Conservation (phyloP, 805 yeast genomes). For the Metschnikowia similis region DNA sequence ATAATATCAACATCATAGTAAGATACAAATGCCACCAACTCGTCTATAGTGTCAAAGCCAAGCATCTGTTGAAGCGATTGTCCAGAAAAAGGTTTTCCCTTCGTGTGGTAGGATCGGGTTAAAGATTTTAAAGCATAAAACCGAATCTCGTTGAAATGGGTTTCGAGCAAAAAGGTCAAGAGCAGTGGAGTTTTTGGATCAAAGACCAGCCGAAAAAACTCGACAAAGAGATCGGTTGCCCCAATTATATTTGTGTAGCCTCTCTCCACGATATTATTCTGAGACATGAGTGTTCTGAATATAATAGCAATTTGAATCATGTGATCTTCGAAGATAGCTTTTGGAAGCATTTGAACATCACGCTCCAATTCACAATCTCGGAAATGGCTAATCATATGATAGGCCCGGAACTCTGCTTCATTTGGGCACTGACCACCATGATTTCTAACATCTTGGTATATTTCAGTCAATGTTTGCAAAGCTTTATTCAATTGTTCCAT, state of each 20-base stretch:
- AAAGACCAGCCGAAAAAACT: slow-evolving; percentile 57
- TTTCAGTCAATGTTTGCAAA: slow-evolving; percentile 80
- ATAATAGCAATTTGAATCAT: slow-evolving; percentile 67
- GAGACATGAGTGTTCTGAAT: slow-evolving; percentile 62
- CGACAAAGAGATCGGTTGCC: slow-evolving; percentile 53
- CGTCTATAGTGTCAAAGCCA: slow-evolving; percentile 61
- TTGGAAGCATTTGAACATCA: slow-evolving; percentile 66
- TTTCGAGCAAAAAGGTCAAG: slow-evolving; percentile 70
- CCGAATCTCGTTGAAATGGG: slow-evolving; percentile 74
- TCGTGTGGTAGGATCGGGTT: slow-evolving; percentile 62
- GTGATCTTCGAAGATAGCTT: slow-evolving; percentile 46
- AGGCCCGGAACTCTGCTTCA: slow-evolving; percentile 92
- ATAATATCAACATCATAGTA: slow-evolving; percentile 56
- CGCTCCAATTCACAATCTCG: slow-evolving; percentile 84
- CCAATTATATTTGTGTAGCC: slow-evolving; percentile 50
- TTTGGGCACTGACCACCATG: slow-evolving; percentile 68
- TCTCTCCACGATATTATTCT: slow-evolving; percentile 54
- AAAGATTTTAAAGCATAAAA: slow-evolving; percentile 68
- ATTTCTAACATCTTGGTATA: slow-evolving; percentile 74
- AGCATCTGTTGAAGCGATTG: slow-evolving; percentile 45
- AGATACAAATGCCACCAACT: slow-evolving; percentile 52
- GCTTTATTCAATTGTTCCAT: slow-evolving; percentile 91
- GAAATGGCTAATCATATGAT: slow-evolving; percentile 71
- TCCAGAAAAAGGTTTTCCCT: slow-evolving; percentile 61
- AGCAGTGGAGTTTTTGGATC: slow-evolving; percentile 55